A percentile compares a stretch with the other conserved stretches of the same genome.
Evolutionary conservation across 2,329 filamentous ascomycete genomes (phyloP).

Genomic region (Nigrospora sphaerica): DNA sequence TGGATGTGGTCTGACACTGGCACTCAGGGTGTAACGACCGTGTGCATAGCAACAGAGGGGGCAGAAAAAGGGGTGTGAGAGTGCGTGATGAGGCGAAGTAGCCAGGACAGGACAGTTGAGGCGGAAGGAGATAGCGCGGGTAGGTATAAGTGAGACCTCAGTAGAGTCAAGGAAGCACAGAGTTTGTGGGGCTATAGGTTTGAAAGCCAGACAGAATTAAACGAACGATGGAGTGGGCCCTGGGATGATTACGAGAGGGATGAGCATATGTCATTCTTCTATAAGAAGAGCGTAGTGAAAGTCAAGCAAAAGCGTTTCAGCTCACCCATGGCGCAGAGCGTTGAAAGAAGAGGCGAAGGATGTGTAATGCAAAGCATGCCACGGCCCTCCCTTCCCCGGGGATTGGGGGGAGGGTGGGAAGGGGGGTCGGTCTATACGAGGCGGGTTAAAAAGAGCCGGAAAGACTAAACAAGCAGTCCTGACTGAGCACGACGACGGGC

Average conservation of each 20-base stretch:
- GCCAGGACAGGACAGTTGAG: constrained; percentile 1
- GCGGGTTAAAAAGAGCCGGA: too few species aligned
- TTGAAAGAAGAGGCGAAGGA: not conserved
- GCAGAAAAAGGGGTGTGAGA: not conserved
- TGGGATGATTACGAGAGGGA: not conserved
- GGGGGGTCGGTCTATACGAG: too few species aligned
- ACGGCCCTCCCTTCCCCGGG: too few species aligned
- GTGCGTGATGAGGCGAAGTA: not conserved
- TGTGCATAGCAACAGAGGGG: not conserved
- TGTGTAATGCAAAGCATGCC: too few species aligned
- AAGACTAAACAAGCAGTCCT: too few species aligned
- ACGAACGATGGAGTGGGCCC: constrained; percentile 6
- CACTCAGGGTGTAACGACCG: not conserved
- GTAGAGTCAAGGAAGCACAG: constrained; percentile 11
- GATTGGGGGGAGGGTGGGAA: too few species aligned
- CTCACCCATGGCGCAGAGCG: constrained; percentile 1
- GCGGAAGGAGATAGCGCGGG: constrained; percentile 7
- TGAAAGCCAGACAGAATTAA: constrained; percentile 6
- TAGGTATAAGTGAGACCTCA: constrained; percentile 11
- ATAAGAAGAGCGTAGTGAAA: constrained; percentile 1
- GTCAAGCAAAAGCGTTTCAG: not conserved
- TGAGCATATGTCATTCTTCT: constrained; percentile 3
- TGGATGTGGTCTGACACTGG: not conserved
- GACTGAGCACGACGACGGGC: too few species aligned
- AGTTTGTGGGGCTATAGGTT: constrained; percentile 12